Percentiles rank a stretch among this genome's conserved stretches.
Conservation (phyloP, 768 basidiomycete species). For the Russula emetica region DNA sequence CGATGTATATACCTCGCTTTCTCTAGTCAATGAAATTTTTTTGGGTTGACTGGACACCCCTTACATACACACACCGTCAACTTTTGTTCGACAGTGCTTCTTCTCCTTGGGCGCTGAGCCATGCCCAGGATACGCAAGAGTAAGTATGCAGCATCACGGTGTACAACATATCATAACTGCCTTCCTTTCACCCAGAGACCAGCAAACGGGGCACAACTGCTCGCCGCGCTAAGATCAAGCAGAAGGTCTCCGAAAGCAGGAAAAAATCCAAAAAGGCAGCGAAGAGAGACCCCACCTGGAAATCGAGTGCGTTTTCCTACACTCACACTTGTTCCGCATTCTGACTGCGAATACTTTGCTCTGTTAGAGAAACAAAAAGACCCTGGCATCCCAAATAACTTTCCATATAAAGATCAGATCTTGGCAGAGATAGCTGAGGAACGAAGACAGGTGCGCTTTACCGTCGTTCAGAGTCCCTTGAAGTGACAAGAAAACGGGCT, state of each 20-base stretch:
- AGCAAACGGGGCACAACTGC: constrained; percentile 74
- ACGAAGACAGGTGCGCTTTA: constrained; percentile 57
- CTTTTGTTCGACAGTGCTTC: not conserved
- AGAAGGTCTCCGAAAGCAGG: constrained; percentile 70
- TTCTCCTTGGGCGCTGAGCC: not conserved
- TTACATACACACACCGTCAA: constrained; percentile 1
- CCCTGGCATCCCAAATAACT: constrained; percentile 88
- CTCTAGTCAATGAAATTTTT: constrained; percentile 1
- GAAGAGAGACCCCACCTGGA: constrained; percentile 83
- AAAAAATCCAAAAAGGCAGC: constrained; percentile 71
- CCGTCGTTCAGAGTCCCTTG: not conserved
- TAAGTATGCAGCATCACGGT: constrained; percentile 1
- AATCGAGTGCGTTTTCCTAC: constrained; percentile 62
- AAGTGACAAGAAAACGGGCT: not conserved
- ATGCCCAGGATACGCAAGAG: constrained; percentile 32
- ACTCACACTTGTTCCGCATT: constrained; percentile 6
- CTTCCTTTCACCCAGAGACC: constrained; percentile 54
- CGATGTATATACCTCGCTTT: constrained; percentile 11
- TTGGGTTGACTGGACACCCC: not conserved
- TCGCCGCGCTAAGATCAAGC: constrained; percentile 65
- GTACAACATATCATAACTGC: not conserved
- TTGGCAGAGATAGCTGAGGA: constrained; percentile 85
- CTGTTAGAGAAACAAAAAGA: constrained; percentile 73
- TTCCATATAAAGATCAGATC: constrained; percentile 93
- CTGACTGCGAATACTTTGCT: constrained; percentile 1